Evolutionary conservation across 176 grass and related monocot species (phyloP).

Genomic region (Triticum urartu): DNA sequence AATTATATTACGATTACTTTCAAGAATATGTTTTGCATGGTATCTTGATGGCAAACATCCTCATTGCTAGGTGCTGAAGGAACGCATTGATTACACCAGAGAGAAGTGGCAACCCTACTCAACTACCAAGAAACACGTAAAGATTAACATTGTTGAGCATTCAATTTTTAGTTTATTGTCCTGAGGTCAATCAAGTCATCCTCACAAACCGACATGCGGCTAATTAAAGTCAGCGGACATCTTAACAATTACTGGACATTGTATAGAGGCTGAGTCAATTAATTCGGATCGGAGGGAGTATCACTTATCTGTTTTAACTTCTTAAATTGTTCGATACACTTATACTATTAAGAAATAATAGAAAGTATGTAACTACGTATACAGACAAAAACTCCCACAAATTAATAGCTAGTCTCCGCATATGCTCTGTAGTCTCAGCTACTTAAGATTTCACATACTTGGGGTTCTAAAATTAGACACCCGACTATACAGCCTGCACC

Average conservation of each 20-base stretch:
- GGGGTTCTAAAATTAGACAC: background rate
- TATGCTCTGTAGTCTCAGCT: background rate
- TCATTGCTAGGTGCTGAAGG: background rate
- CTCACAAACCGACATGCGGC: background rate
- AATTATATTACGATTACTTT: background rate
- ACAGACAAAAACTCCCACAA: background rate
- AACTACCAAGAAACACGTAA: background rate
- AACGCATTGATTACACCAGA: background rate
- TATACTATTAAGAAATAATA: slow-evolving; percentile 9
- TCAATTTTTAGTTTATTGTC: background rate
- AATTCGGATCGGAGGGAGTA: background rate
- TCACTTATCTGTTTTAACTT: background rate
- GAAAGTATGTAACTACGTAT: background rate
- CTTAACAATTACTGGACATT: background rate
- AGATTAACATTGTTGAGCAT: background rate
- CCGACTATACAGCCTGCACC: background rate
- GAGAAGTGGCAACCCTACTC: background rate
- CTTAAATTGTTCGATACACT: background rate
- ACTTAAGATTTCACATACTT: slow-evolving; percentile 1
- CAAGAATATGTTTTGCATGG: background rate
- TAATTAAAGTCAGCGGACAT: background rate
- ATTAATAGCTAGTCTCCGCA: background rate
- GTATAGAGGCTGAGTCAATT: no score
- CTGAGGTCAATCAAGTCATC: background rate
- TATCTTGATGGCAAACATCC: background rate